Evolutionary conservation across 2,329 filamentous ascomycete species (phyloP), one percentile per base, ranked within the genome.

Genomic region (Lasiodiplodia hormozganensis): DNA sequence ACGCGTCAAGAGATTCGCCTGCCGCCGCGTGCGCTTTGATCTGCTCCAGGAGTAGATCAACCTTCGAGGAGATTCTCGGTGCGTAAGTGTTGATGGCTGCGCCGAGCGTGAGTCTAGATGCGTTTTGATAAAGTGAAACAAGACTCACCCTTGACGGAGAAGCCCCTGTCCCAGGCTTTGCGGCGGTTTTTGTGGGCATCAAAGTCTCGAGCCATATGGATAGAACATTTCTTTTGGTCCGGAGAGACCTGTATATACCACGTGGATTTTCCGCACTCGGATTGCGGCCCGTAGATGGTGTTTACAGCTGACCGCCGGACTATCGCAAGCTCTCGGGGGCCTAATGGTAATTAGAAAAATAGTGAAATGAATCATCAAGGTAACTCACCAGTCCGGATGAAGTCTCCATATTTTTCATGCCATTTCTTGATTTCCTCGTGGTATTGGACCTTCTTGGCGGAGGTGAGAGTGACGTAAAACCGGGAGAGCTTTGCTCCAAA

Each of bases 401-500:
- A 74, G 38, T 79, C 77, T 14, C 74, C 71, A 60, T 78, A 79
- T 65, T 75, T 54, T 49, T 74, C 69, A 34, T 77, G 74, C 28
- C 76, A 57, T 14, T 71, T 58, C 40, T 75, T 71, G 38, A 73
- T 70, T 31, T 72, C 72, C 31, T 70, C 73, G 70, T 75, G 76
- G 49, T 74, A 74, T 49, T 76, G 73, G 31, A 65, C 72, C 18
- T 75, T 65, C 2, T 70, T 72, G 8, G 74, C 51, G 1, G 73
- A 73, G 60, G 72, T 69, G 18, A 70, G 52, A 58, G 80, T 69
- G 40, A 78, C 76, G 73, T 81, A 81, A 3, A 81, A 72, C 62
- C 83, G 82, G 18, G 76, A 77, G 21, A 81, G 69, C 2, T 76
- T 74, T 23, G 77, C 78, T 11, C 72, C 71, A 56, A 76, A 76